Evolutionary conservation across 176 grass and related monocot genomes (phyloP), one percentile per base, ranked within the genome.

Genomic region (Musa beccarii): DNA sequence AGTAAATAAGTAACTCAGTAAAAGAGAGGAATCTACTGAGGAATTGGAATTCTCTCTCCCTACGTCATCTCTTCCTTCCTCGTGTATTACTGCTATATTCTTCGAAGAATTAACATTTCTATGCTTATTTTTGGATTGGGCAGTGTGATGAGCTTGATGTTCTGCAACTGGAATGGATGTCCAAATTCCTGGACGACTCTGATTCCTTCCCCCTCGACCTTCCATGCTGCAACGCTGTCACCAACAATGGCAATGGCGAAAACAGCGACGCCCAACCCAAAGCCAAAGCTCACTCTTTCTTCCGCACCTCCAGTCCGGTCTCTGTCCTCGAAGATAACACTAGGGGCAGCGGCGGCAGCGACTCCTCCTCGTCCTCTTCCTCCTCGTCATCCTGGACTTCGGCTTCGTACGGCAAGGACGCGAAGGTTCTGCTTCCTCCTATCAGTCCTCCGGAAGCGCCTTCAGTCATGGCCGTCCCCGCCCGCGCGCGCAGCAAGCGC

Each of bases 131-230:
- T 56, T 22, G n/a, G 51, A 55, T 1, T 68, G 86, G 34, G 78
- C 95, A 99, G 95, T 91, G 95, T 73, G 90, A 94, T 0, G 90
- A 94, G 17, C 80, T 99, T 10, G 95, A 94, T 79, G 86, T 92
- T 84, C 87, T 84, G 67, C 90, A 99, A 84, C 83, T 99, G 71
- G 95, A 94, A 83, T 99, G 95, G 95, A 79, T 99, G 75, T 92
- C 90, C 21, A 89, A 76, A 3, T 88, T 99, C 11, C 85, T 99
- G 57, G 90, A 99, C 74, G 95, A 99, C 50, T 83, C 90, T 66
- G 86, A 90, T 34, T 78, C 85, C 78, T 80, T 84, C 78, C 76
- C 71, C 63, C 16, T 66, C 3, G 80, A 87, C 74, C 64, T 82
- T 9, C 34, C 68, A 10, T 75, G 57, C 52, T 51, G 49, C 52